A percentile compares a stretch with the other conserved stretches of the same genome.
phyloP scores from a whole-genome alignment of 768 basidiomycete genomes.

The Podaxis carcinomalis region DNA sequence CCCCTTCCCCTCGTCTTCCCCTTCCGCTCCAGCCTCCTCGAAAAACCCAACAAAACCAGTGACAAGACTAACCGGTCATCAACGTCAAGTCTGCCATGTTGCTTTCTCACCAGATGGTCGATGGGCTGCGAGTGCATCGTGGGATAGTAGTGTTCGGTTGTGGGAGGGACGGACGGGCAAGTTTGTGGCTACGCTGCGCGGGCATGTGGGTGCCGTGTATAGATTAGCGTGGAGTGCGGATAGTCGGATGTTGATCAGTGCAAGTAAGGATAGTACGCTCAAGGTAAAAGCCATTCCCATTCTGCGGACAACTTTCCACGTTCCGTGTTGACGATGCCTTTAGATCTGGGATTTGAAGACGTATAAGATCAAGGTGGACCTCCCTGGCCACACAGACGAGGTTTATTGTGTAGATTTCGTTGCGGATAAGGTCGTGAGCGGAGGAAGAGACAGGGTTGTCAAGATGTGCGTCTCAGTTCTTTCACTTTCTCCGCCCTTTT shows the following conservation, averaged over 20 bases:
- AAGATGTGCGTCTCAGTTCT: conserved; percentile 70
- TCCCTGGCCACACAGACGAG: conserved; percentile 96
- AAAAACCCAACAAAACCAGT: conserved; percentile 38
- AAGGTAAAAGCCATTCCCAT: conserved; percentile 55
- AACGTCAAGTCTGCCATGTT: conserved; percentile 90
- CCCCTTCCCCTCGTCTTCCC: conserved; percentile 51
- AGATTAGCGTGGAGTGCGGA: conserved; percentile 95
- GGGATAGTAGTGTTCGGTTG: conserved; percentile 85
- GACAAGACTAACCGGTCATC: conserved; percentile 88
- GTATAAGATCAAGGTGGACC: conserved; percentile 89
- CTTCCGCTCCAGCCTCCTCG: conserved; percentile 15
- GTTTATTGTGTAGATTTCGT: conserved; percentile 99
- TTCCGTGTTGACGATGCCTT: not conserved
- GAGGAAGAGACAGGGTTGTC: conserved; percentile 86
- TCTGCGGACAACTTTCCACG: not conserved
- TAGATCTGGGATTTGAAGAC: conserved; percentile 97
- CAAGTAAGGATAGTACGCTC: conserved; percentile 93
- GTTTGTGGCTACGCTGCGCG: conserved; percentile 86
- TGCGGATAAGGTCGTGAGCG: conserved; percentile 97
- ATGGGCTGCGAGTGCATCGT: conserved; percentile 87
- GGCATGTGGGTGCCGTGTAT: conserved; percentile 94
- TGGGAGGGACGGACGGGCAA: conserved; percentile 88
- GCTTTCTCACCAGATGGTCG: conserved; percentile 93
- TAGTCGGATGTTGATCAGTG: conserved; percentile 85
- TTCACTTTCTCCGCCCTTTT: not conserved